Evolutionary conservation across 2,329 filamentous ascomycete genomes (phyloP).

Genomic region (Ophiocordyceps sinensis): DNA sequence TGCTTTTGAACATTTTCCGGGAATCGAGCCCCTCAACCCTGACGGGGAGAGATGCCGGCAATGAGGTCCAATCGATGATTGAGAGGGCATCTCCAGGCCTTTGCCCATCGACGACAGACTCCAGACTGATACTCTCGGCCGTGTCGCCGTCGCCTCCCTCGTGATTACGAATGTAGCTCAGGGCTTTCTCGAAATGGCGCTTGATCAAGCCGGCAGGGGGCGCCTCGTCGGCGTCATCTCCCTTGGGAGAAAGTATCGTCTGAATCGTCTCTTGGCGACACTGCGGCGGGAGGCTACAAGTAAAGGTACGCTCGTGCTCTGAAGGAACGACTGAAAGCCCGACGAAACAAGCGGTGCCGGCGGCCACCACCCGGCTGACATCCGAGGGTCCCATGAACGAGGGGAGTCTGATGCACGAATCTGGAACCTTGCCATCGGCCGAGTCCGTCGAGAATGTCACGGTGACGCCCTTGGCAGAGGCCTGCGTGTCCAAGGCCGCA

Average conservation of each 20-base stretch:
- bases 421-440: background rate
- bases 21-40: background rate
- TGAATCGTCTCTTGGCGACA: background rate
- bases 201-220: background rate
- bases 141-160: background rate
- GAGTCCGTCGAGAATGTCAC: background rate
- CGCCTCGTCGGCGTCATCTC: background rate
- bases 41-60: background rate
- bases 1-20: conserved; percentile 4
- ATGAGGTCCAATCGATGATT: background rate
- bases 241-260: background rate
- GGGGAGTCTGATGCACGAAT: background rate
- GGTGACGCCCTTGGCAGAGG: background rate
- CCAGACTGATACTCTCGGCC: background rate
- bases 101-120: background rate
- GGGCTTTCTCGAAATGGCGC: background rate
- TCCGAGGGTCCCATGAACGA: background rate
- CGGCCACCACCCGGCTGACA: background rate
- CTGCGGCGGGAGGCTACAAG: background rate
- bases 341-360: background rate
- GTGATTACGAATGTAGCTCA: background rate
- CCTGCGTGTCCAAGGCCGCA: background rate
- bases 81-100: background rate
- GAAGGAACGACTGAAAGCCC: background rate
- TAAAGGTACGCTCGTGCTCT: background rate